Evolutionary conservation across 805 yeast genomes (phyloP).

Genomic region (Candida morakotiae): DNA sequence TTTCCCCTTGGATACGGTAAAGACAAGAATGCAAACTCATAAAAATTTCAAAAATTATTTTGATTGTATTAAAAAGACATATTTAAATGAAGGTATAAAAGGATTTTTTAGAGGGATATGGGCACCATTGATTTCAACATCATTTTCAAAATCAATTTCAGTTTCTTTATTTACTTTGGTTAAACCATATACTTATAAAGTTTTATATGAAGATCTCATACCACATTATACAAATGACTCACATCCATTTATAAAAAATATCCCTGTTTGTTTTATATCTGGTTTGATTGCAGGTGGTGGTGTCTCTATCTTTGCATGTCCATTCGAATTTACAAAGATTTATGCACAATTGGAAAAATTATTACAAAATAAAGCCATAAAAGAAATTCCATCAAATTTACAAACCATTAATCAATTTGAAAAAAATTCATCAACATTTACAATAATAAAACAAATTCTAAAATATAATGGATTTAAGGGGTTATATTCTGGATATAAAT

Average conservation of each 20-base stretch:
- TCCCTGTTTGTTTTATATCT: constrained; percentile 45
- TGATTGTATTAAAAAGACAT: constrained; percentile 56
- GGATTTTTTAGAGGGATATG: constrained; percentile 76
- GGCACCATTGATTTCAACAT: constrained; percentile 68
- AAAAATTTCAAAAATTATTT: constrained; percentile 48
- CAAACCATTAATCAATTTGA: constrained; percentile 10
- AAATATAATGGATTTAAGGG: constrained; percentile 58
- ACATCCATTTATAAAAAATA: constrained; percentile 39
- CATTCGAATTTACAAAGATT: constrained; percentile 80
- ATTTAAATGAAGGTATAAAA: constrained; percentile 54
- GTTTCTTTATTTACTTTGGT: constrained; percentile 58
- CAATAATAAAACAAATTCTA: constrained; percentile 45
- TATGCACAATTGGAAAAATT: constrained; percentile 69
- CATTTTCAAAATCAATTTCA: constrained; percentile 60
- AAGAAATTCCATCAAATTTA: constrained; percentile 12
- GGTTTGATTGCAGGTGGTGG: constrained; percentile 67
- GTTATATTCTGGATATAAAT: constrained; percentile 68
- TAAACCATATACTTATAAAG: constrained; percentile 38
- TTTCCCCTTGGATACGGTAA: constrained; percentile 81
- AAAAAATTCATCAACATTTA: constrained; percentile 32
- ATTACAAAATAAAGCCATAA: constrained; percentile 24
- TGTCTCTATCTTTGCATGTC: constrained; percentile 67
- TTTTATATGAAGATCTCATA: constrained; percentile 11
- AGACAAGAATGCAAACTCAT: constrained; percentile 83
- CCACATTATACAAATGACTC: background rate